Percentiles rank a stretch among this genome's conserved stretches.
phyloP scores from a whole-genome alignment of 106 monocot genomes.

The Narthecium ossifragum region DNA sequence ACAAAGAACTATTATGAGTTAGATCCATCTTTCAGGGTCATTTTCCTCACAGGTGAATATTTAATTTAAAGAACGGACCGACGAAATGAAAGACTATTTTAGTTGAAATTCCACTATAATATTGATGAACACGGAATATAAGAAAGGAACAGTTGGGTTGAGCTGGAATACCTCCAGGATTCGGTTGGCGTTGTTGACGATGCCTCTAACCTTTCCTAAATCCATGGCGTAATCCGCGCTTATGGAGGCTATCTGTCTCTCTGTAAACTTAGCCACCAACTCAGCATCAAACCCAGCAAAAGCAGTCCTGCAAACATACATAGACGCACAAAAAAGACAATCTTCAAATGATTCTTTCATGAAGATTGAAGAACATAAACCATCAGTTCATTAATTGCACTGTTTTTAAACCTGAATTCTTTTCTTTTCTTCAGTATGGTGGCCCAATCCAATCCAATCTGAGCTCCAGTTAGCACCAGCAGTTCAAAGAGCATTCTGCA shows the following conservation, averaged over 20 bases:
- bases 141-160: background rate
- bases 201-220: slow-evolving; percentile 42
- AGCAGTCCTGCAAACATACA: slow-evolving; percentile 30
- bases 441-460: slow-evolving; percentile 16
- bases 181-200: slow-evolving; percentile 52
- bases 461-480: slow-evolving; percentile 18
- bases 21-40: too few relatives aligned
- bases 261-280: slow-evolving; percentile 40
- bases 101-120: too few relatives aligned
- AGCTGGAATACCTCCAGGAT: slow-evolving; percentile 50
- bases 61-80: background rate
- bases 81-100: background rate
- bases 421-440: slow-evolving; percentile 15
- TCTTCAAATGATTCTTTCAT: background rate
- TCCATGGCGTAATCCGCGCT: slow-evolving; percentile 42
- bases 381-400: background rate
- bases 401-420: slow-evolving; percentile 12
- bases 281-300: slow-evolving; percentile 63
- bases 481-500: slow-evolving; percentile 19
- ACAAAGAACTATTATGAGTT: too few relatives aligned
- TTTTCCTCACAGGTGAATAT: too few relatives aligned
- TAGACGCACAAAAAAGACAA: background rate
- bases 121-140: too few relatives aligned
- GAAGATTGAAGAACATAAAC: background rate
- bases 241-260: slow-evolving; percentile 39